Evolutionary conservation across 202 grass and related monocot species (phyloP).

Genomic region (Setaria viridis): DNA sequence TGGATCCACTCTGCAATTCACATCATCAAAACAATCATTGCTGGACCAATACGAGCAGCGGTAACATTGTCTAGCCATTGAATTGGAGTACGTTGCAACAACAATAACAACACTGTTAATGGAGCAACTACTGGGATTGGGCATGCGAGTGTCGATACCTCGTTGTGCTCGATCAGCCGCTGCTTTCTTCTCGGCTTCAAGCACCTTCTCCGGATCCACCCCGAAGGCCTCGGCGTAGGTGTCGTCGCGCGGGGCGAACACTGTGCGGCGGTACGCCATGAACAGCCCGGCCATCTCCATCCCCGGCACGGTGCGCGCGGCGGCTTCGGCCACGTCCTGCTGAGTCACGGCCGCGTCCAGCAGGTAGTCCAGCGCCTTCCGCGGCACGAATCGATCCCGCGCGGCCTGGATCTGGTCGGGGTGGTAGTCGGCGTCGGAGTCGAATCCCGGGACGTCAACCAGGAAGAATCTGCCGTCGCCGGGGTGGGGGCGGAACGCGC

Average conservation of each 20-base stretch:
- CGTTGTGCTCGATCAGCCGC: constrained; percentile 51
- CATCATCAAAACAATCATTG: constrained; percentile 17
- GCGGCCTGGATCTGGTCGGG: constrained; percentile 60
- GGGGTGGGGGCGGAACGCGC: constrained; percentile 54
- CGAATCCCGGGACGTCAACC: constrained; percentile 57
- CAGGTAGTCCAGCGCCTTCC: constrained; percentile 43
- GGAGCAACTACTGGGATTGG: constrained; percentile 8
- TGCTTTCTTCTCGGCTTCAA: constrained; percentile 39
- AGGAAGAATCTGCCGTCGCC: constrained; percentile 41
- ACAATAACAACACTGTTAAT: constrained; percentile 18
- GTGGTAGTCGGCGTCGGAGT: constrained; percentile 63
- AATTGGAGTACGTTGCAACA: constrained; percentile 34
- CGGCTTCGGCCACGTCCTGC: constrained; percentile 11
- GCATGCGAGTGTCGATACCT: constrained; percentile 74
- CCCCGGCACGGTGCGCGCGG: constrained; percentile 24
- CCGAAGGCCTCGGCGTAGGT: constrained; percentile 92
- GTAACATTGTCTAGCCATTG: not conserved
- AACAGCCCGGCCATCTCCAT: constrained; percentile 65
- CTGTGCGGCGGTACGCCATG: constrained; percentile 62
- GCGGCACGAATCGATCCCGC: constrained; percentile 51
- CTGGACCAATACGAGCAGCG: constrained; percentile 2
- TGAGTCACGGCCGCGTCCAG: constrained; percentile 47
- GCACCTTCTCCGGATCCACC: constrained; percentile 48
- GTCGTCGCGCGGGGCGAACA: constrained; percentile 59
- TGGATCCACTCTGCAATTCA: not conserved